Evolutionary conservation across 345 rosid species (phyloP).

Genomic region (Arabis hirsuta): DNA sequence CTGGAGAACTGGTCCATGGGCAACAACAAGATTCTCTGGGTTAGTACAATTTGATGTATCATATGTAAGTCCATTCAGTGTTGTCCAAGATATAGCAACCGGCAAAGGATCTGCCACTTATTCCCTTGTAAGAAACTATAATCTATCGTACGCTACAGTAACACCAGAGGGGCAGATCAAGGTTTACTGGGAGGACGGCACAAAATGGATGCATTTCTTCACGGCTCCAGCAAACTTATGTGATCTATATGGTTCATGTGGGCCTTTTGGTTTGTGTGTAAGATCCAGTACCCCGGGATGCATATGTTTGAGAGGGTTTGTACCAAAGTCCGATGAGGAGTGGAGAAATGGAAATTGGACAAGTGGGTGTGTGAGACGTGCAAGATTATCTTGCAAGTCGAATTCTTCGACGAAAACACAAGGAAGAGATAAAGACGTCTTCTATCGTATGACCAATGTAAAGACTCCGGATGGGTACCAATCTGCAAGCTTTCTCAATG

Average conservation of each 20-base stretch:
- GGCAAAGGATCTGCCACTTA: conserved; percentile 35
- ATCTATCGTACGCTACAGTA: conserved; percentile 23
- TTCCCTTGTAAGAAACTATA: conserved; percentile 28
- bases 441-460: conserved; percentile 32
- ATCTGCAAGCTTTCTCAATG: conserved; percentile 37
- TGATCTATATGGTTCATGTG: conserved; percentile 40
- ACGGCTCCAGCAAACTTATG: conserved; percentile 31
- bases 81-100: conserved; percentile 34
- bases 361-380: conserved; percentile 42
- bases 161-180: conserved; percentile 38
- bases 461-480: conserved; percentile 43
- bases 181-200: conserved; percentile 30
- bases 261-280: conserved; percentile 43
- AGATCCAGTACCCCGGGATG: conserved; percentile 34
- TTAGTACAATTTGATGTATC: conserved; percentile 22
- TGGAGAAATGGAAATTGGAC: conserved; percentile 40
- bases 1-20: conserved; percentile 47
- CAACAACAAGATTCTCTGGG: conserved; percentile 39
- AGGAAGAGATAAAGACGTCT: conserved; percentile 32
- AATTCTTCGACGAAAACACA: conserved; percentile 18
- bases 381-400: conserved; percentile 27
- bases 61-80: conserved; percentile 38
- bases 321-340: conserved; percentile 31
- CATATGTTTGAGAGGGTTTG: conserved; percentile 43
- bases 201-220: conserved; percentile 28